Base-by-base conservation (phyloP, 1,284 basidiomycete genomes). In the Melampsora occidentalis region DNA sequence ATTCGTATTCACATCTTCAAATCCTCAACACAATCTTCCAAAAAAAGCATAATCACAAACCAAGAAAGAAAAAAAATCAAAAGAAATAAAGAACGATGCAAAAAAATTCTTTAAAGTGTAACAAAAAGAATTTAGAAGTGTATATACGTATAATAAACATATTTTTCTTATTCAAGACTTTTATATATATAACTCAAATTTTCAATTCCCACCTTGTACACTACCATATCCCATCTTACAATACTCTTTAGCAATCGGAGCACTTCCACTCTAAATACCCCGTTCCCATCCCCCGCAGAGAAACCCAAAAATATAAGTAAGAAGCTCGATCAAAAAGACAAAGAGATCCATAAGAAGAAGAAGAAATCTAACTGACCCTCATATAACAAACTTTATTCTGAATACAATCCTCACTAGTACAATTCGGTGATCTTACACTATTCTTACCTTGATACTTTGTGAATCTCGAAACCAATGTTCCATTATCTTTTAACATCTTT, bases 331-430 rank as follows among this genome's bases (percentile, higher is more conserved):
- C n/a, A 33, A 25, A 9, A 64, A 9, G 1, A 63, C 35, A 1
- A 35, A 64, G 39, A 16, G 39, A n/a, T 33, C n/a, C 7, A 20
- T 18, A 16, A 64, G 10, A 16, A 0, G 9, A 31, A 35, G 33
- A 39, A 39, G 22, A 20, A n/a, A 25, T 20, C 35, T 2, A 28
- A 64, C 62, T 64, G 4, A 64, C 62, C n/a, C 62, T 64, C 70
- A 92, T 90, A 81, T 92, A 93, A 82, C 91, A 93, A 62, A 92
- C 88, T 83, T 87, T 91, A 9, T 91, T 91, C 2, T 82, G 76
- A 22, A 86, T 82, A 80, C 91, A 93, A 16, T 86, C 85, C 20
- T 85, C 86, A 1, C 77, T 79, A 5, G 85, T 87, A 81, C 91
- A 92, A n/a, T 86, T 77, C 10, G 84, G 82, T 35, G 86, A 86